Evolutionary conservation across 139 green algal species (phyloP), one percentile per base, ranked within the genome.

Genomic region (Edaphochlamys debaryana): DNA sequence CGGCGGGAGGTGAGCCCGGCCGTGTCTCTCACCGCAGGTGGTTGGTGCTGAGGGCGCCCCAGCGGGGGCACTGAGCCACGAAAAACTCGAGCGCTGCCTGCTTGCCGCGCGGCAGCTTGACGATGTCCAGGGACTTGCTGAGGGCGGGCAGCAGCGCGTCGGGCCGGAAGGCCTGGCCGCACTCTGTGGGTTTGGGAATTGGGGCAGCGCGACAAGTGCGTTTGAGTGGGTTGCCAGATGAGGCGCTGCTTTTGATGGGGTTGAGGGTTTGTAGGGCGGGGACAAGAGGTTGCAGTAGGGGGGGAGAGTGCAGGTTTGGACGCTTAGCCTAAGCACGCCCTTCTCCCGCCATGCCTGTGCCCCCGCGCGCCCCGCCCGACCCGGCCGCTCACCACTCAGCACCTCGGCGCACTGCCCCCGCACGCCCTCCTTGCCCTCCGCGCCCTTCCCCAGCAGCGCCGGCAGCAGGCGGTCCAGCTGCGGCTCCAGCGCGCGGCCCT

Each of bases 381-480:
- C 19, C 60, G n/a, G 45, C 45, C 13, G 45, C 79, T 2, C 34
- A 89, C 86, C 79, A 32, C 78, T 63, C 37, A 95, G 84, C 25
- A 87, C 86, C 4, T 82, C 85, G 29, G 63, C 70, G 27, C 84
- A 89, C 48, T 80, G 52, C 15, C 73, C 45, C 1, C 87, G 63
- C 29, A 93, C 67, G 0, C 42, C 63, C 68, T 94, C 93, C 84
- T 95, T 95, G 36, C 70, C 38, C 68, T 94, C 94, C 2, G 79
- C 86, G 42, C 92, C 69, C 48, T 90, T 80, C 15, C 85, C 58
- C 40, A 95, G 92, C 68, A 95, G 86, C 54, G 81, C 23, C 0
- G 88, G 89, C 80, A 95, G 76, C 63, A 95, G 68, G 19, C 85
- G 78, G 63, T 96, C 93, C 38, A 96, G 88, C 36, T 79, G 54